These are phyloP conservation scores for Fusarium ramigenum DNA, from an alignment of 2,329 filamentous ascomycete species.

Conservation along the genomic window DNA sequence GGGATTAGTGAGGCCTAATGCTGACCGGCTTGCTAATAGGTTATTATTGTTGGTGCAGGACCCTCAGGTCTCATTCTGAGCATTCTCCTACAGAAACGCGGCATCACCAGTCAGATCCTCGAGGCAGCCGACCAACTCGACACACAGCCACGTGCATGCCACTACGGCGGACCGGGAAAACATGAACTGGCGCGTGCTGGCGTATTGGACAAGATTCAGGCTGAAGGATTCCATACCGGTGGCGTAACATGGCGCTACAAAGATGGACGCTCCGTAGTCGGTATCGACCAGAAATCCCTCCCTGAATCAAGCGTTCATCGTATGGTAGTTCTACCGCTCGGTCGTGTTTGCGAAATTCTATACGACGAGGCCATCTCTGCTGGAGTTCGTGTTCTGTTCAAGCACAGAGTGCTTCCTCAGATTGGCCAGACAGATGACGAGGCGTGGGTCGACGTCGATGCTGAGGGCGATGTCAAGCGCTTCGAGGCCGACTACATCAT, in stretches of 20 bases:
- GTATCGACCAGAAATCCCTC: neutral
- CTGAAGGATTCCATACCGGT: neutral
- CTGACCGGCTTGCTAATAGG: neutral
- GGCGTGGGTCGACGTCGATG: neutral
- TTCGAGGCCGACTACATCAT: neutral
- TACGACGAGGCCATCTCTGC: neutral
- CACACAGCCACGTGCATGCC: neutral
- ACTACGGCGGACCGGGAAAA: neutral
- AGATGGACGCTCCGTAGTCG: neutral
- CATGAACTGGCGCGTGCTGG: neutral
- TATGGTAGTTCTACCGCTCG: neutral
- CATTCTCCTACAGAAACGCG: neutral
- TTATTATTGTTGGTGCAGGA: neutral
- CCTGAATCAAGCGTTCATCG: neutral
- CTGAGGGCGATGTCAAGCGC: neutral
- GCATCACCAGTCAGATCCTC: neutral
- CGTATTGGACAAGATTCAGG: neutral
- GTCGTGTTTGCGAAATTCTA: neutral
- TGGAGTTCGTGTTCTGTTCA: neutral
- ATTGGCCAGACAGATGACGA: neutral
- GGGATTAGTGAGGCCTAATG: neutral
- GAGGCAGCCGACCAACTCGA: neutral
- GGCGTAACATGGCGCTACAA: neutral
- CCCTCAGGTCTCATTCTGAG: neutral
- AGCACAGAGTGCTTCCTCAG: neutral